phyloP scores from a whole-genome alignment of 164 flowering plant species.

The Malania oleifera region DNA sequence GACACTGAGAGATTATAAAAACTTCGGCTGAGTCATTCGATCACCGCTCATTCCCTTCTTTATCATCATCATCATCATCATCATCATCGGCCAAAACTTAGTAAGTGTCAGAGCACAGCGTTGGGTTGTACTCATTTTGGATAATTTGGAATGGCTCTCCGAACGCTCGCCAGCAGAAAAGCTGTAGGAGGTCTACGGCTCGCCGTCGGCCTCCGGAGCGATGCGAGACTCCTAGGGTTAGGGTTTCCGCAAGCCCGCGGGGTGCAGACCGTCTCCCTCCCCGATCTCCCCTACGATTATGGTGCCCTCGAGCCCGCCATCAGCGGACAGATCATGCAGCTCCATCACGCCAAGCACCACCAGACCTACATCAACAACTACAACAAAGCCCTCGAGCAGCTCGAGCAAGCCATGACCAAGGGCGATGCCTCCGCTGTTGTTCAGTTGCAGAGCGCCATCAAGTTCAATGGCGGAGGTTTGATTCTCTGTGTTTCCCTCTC shows the following conservation, averaged over 20 bases:
- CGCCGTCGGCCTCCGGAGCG: no score
- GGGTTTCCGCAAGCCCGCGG: conserved; percentile 31
- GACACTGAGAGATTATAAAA: conserved; percentile 19
- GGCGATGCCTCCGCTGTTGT: conserved; percentile 66
- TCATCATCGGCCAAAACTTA: no score
- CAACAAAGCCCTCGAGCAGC: conserved; percentile 90
- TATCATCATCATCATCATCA: no score
- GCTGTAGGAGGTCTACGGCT: conserved; percentile 11
- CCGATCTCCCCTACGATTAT: conserved; percentile 89
- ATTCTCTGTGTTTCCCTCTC: neutral
- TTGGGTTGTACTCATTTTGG: no score
- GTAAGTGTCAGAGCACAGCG: no score
- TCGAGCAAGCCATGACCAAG: conserved; percentile 50
- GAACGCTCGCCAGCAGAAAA: conserved; percentile 19
- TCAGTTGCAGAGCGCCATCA: conserved; percentile 79
- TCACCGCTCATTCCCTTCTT: no score
- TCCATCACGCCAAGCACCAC: conserved; percentile 97
- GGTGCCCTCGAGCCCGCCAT: conserved; percentile 90
- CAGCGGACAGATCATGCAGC: conserved; percentile 86
- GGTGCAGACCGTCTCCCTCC: conserved; percentile 66
- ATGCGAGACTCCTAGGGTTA: conserved; percentile 4
- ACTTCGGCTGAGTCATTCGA: no score
- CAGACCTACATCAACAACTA: conserved; percentile 83
- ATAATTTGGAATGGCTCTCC: conserved; percentile 24
- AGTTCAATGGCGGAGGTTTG: conserved; percentile 97